Percentiles rank a stretch among this genome's conserved stretches.
Conservation (phyloP, 1,139 yeast species). For the Pichia sp. region DNA sequence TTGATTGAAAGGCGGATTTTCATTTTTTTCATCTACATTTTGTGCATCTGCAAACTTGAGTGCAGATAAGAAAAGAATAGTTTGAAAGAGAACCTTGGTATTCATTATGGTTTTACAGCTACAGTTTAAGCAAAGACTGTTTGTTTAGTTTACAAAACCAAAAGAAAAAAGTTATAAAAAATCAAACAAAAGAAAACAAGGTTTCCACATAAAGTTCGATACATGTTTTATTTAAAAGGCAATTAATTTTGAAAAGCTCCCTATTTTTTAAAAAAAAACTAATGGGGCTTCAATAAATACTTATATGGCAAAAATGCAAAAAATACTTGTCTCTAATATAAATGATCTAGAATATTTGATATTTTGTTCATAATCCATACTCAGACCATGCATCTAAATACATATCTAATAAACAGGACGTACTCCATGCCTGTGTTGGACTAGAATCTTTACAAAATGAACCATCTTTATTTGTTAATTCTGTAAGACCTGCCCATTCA, state of each 20-base stretch:
- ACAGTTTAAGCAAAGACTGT: not conserved
- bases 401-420: constrained; percentile 76
- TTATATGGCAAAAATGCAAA: not conserved
- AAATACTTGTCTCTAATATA: not conserved
- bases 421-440: constrained; percentile 96
- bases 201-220: too few relatives aligned
- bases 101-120: not conserved
- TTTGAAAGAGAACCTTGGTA: not conserved
- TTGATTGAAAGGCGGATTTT: not conserved
- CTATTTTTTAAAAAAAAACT: too few relatives aligned
- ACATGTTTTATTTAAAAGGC: too few relatives aligned
- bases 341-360: not conserved
- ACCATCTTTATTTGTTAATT: constrained; percentile 86
- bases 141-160: not conserved
- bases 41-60: not conserved
- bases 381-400: constrained; percentile 44
- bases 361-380: not conserved
- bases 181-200: not conserved
- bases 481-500: constrained; percentile 92
- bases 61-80: not conserved
- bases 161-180: too few relatives aligned
- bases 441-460: constrained; percentile 75
- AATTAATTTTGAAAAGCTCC: not conserved
- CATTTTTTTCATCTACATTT: not conserved
- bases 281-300: too few relatives aligned